Base-by-base conservation (phyloP, 352 stramenopile genomes). In the Peronospora destructor region DNA sequence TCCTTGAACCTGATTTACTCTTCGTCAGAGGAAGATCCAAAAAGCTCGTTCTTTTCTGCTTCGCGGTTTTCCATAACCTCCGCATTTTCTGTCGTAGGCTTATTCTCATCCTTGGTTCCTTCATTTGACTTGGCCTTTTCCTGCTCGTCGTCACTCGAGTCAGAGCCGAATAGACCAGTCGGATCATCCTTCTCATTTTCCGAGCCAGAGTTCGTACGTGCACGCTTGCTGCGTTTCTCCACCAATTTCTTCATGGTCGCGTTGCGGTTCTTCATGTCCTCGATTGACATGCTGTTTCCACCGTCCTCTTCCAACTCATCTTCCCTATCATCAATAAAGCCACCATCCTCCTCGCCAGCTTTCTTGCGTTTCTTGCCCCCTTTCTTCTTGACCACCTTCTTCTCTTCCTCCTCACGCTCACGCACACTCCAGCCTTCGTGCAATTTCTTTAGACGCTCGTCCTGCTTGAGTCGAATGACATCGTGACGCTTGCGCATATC, bases 241-340 rank as follows among this genome's bases (percentile, higher is more conserved):
- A 84, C 70, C 21, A 93, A 59, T 32, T 85, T 88, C 68, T 90
- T 91, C 68, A 91, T 87, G 45, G 81, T 93, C 14, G 66, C 51
- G 41, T 91, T 91, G 44, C 82, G 82, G 66, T 93, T 90, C 70
- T 93, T 91, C 83, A 93, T 93, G 61, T 93, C 82, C 56, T 90
- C 82, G 35, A 93, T 91, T 21, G 79, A 91, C 68, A 93, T 87
- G 41, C 66, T 68, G 23, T 53, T 64, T 38, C 74, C 75, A 5
- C 66, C 79, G 17, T 91, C 76, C 4, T 85, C 76, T 34, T 87
- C 77, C 39, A 80, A 33, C 9, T 71, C 71, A 16, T 66, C 68
- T 8, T 72, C 76, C 39, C 72, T 63, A 37, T 85, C 63, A 48
- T 85, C 61, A 53, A 85, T 85, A 49, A 84, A 85, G 21, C 68